Percentiles rank a stretch among this genome's conserved stretches.
Evolutionary conservation across 345 rosid genomes (phyloP).

Genomic region (Clarkia xantiana): DNA sequence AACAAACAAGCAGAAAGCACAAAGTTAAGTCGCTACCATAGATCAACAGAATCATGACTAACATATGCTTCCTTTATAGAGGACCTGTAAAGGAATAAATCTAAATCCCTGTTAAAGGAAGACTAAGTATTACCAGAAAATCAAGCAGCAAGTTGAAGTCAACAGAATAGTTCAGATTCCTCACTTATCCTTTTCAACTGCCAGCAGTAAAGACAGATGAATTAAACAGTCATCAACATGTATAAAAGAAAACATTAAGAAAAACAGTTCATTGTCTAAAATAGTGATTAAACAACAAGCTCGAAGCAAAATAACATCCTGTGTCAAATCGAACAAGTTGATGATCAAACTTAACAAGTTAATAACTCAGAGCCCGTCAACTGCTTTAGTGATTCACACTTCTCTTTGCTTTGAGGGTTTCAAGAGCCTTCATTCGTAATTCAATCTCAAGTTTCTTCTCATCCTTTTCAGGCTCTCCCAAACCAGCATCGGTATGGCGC

Average conservation of each 20-base stretch:
- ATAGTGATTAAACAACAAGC: slow-evolving; percentile 10
- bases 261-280: slow-evolving; percentile 13
- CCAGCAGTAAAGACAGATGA: slow-evolving; percentile 73
- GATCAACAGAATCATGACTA: background rate
- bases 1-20: slow-evolving; percentile 1
- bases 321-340: background rate
- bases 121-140: slow-evolving; percentile 67
- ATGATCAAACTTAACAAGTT: too few relatives aligned
- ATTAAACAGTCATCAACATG: slow-evolving; percentile 36
- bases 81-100: slow-evolving; percentile 5
- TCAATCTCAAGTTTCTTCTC: slow-evolving; percentile 86
- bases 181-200: slow-evolving; percentile 75
- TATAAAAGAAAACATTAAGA: slow-evolving; percentile 8
- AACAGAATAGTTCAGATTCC: slow-evolving; percentile 67
- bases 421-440: slow-evolving; percentile 83
- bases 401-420: slow-evolving; percentile 93
- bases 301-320: slow-evolving; percentile 4
- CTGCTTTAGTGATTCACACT: slow-evolving; percentile 34
- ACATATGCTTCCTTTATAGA: background rate
- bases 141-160: slow-evolving; percentile 66
- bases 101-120: slow-evolving; percentile 24
- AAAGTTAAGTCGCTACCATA: background rate
- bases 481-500: slow-evolving; percentile 17
- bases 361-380: slow-evolving; percentile 12
- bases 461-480: slow-evolving; percentile 35